Conservation (phyloP, 306 rosid genomes). For the Cucurbita maxima region DNA sequence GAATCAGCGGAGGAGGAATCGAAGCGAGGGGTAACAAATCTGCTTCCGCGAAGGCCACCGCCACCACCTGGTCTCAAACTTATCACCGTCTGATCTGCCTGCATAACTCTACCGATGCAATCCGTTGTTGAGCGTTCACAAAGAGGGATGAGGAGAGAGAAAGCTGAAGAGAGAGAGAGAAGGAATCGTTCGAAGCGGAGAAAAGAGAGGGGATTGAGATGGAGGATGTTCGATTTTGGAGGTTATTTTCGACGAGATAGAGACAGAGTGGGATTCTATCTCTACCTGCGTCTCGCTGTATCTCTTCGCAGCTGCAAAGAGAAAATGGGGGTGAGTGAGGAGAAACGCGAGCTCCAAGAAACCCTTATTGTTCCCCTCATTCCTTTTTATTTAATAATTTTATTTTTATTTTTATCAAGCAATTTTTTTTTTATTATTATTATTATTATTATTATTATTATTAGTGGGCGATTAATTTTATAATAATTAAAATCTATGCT, state of each 20-base stretch:
- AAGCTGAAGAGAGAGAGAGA: not conserved
- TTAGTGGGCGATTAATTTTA: not conserved
- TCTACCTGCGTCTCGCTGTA: constrained; percentile 7
- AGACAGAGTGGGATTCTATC: constrained; percentile 9
- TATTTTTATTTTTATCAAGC: no score
- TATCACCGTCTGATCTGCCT: constrained; percentile 25
- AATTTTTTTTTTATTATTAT: no score
- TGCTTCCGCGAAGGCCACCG: constrained; percentile 16
- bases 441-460: not conserved
- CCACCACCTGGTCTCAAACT: constrained; percentile 36
- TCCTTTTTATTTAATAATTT: not conserved
- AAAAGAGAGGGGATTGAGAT: not conserved
- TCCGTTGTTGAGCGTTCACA: not conserved
- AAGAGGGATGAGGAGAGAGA: not conserved
- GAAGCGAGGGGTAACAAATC: constrained; percentile 16
- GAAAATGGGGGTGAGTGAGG: not conserved
- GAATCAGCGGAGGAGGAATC: constrained; percentile 16
- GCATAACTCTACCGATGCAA: constrained; percentile 14
- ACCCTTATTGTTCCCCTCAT: constrained; percentile 8
- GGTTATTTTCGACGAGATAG: constrained; percentile 2
- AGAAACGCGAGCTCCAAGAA: constrained; percentile 7
- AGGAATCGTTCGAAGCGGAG: not conserved
- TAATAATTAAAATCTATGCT: not conserved
- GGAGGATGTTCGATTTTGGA: not conserved
- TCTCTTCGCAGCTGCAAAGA: constrained; percentile 17